Base-by-base conservation (phyloP, 139 green algal species). In the Eudorina sp. region DNA sequence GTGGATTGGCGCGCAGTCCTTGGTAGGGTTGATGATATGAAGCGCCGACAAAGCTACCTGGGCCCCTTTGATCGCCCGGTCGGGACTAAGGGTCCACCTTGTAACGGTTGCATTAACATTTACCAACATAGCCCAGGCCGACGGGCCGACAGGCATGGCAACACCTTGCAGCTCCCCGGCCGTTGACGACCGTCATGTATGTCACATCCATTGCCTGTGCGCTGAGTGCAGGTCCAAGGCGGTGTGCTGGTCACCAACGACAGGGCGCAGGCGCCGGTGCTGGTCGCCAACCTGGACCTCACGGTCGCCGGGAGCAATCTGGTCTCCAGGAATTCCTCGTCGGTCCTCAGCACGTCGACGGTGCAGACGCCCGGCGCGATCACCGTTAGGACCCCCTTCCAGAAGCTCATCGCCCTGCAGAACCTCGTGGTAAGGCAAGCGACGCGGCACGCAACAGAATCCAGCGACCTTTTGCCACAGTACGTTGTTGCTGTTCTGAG, bases 361-460 rank as follows among this genome's bases (percentile, higher is more conserved):
- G 5, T 72, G 25, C 36, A 25, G 8, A n/a, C 36, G 6, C 53
- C 25, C 5, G 53, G 77, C 7, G 1, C 1, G 14, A 16, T 84
- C 0, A 72, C 23, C 3, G 23, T 25, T 8, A 31, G 23, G 36
- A 72, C 38, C 36, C 0, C 77, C 0, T 73, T 84, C 13, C 21
- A 73, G 6, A 72, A 72, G 23, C 77, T 84, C 4, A 3, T 81
- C 1, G 1, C 45, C 13, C 27, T 81, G 41, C 45, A 62, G n/a
- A 55, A 48, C 45, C 73, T 81, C 45, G 73, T 81, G 73, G 73
- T 81, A 81, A 72, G 58, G 6, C 25, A 69, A 11, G 11, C 58
- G 48, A 55, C 9, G 48, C 13, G 48, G 48, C 48, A 9, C 48
- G 48, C 48, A 55, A n/a, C n/a, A n/a, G n/a, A n/a, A n/a, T n/a